These are phyloP conservation scores for Apiotrichum siamense DNA, from an alignment of 1,284 basidiomycete genomes.

Conservation along the genomic window DNA sequence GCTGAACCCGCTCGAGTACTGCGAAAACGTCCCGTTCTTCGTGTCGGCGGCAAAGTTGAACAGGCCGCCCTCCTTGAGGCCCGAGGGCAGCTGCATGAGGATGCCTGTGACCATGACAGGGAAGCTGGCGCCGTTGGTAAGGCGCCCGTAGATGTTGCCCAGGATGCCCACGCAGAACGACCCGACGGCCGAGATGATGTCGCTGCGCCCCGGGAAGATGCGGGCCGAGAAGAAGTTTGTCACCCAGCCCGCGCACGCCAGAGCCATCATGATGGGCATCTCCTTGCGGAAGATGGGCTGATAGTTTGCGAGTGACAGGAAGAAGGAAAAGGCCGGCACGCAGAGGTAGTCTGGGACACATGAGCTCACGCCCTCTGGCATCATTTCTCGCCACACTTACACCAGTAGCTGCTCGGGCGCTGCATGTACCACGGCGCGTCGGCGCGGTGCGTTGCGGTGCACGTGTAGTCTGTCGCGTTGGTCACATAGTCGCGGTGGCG, in stretches of 20 bases:
- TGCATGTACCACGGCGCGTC: slow-evolving; percentile 49
- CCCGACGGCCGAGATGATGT: slow-evolving; percentile 68
- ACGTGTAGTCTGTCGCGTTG: slow-evolving; percentile 59
- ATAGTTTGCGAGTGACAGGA: slow-evolving; percentile 69
- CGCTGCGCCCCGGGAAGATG: slow-evolving; percentile 63
- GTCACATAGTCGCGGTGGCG: slow-evolving; percentile 48
- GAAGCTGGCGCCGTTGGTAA: slow-evolving; percentile 36
- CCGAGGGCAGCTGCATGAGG: slow-evolving; percentile 79
- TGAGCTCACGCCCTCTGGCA: no score
- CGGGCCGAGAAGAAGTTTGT: slow-evolving; percentile 66
- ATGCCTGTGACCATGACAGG: slow-evolving; percentile 59
- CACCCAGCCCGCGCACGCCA: slow-evolving; percentile 68
- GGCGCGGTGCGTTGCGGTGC: slow-evolving; percentile 54
- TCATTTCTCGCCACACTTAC: slow-evolving; percentile 34
- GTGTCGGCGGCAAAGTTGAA: slow-evolving; percentile 3
- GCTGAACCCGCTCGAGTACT: slow-evolving; percentile 49
- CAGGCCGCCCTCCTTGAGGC: slow-evolving; percentile 49
- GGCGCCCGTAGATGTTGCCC: slow-evolving; percentile 72
- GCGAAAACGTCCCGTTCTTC: slow-evolving; percentile 17
- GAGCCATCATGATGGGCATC: slow-evolving; percentile 58
- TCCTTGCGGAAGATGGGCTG: slow-evolving; percentile 67
- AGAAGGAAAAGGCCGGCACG: slow-evolving; percentile 69
- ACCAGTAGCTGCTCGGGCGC: slow-evolving; percentile 48
- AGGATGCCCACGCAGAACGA: slow-evolving; percentile 75
- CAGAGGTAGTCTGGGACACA: slow-evolving; percentile 78